Conservation (phyloP, 83 land plant genomes). For the Larix sibirica region DNA sequence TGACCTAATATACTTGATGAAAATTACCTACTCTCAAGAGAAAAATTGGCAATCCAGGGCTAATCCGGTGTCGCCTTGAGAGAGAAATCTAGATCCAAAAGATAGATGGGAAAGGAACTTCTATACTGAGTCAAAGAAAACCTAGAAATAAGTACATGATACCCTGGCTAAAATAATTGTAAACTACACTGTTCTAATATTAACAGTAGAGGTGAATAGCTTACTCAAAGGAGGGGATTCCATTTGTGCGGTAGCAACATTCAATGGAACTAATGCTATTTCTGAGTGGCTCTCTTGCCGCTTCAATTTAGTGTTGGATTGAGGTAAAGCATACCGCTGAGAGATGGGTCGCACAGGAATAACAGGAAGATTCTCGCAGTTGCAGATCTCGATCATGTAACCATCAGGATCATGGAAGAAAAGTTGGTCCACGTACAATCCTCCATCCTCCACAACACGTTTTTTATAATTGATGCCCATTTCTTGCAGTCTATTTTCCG, state of each 20-base stretch:
- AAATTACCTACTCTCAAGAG: too few species aligned
- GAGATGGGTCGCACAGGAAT: not conserved
- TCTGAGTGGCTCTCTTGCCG: not conserved
- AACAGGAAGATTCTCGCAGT: not conserved
- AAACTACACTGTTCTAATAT: too few species aligned
- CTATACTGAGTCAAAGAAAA: too few species aligned
- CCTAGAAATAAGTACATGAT: too few species aligned
- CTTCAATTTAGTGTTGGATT: not conserved
- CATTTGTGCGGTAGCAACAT: not conserved
- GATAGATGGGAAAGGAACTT: too few species aligned
- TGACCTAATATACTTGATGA: too few species aligned
- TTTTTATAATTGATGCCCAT: not conserved
- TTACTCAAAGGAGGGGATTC: not conserved
- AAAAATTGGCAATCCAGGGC: too few species aligned
- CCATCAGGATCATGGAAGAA: conserved; percentile 14
- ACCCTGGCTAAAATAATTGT: too few species aligned
- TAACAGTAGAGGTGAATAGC: too few species aligned
- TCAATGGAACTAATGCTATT: not conserved
- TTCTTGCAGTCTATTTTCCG: not conserved
- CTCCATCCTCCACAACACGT: not conserved
- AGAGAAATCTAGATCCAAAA: too few species aligned
- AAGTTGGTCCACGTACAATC: not conserved
- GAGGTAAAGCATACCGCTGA: not conserved
- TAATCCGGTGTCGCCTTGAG: too few species aligned
- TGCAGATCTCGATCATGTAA: conserved; percentile 9